Conservation (phyloP, 2,329 filamentous ascomycete genomes). For the Aureobasidium sp. region DNA sequence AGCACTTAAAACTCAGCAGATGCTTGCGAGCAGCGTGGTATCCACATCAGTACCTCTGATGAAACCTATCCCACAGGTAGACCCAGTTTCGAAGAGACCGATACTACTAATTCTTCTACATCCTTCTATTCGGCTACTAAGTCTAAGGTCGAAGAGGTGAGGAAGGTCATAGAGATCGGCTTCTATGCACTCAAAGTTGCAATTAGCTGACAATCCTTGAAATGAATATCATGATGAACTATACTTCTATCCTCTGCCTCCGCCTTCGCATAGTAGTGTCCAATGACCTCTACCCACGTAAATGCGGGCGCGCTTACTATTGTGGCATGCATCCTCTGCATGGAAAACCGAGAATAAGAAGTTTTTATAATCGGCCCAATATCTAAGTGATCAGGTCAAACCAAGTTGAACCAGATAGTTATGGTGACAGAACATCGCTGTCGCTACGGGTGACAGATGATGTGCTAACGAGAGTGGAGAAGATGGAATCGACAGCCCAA, state of each 20-base stretch:
- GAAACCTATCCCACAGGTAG: conserved; percentile 67
- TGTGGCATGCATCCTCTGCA: too few species aligned
- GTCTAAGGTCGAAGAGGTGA: conserved; percentile 69
- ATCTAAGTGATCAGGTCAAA: too few species aligned
- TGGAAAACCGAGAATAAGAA: too few species aligned
- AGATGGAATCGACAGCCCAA: too few species aligned
- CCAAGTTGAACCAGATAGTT: too few species aligned
- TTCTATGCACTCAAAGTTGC: neutral
- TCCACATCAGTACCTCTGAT: conserved; percentile 72
- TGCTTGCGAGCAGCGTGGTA: conserved; percentile 62
- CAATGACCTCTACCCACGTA: conserved; percentile 72
- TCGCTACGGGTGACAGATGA: too few species aligned
- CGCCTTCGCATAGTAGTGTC: conserved; percentile 75
- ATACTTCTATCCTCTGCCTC: conserved; percentile 68
- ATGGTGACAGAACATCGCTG: too few species aligned
- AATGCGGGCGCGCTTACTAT: too few species aligned
- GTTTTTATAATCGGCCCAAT: too few species aligned
- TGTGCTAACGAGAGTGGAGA: too few species aligned
- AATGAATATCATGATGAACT: conserved; percentile 65
- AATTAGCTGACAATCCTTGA: neutral
- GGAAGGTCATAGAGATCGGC: too few species aligned
- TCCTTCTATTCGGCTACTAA: conserved; percentile 77
- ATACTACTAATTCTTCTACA: conserved; percentile 69
- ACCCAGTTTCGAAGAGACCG: conserved; percentile 66
- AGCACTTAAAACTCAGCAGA: conserved; percentile 71